Evolutionary conservation across 495 filamentous ascomycete species (phyloP).

Genomic region (Tirmania nivea): DNA sequence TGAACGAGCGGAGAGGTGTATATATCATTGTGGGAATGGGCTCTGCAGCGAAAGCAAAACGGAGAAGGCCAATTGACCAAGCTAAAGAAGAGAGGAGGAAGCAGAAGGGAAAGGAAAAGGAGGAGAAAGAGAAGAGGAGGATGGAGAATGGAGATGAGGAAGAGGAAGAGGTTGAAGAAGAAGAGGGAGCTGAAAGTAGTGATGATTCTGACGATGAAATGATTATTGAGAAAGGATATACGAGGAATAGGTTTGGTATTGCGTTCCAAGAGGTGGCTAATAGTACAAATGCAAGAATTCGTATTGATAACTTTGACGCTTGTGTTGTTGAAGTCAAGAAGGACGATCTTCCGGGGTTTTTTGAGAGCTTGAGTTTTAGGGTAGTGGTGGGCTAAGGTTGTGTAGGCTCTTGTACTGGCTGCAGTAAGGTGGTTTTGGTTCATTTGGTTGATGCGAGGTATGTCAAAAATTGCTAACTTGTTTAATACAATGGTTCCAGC

Average conservation of each 20-base stretch:
- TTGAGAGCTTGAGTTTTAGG: conserved; percentile 81
- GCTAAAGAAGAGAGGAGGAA: conserved; percentile 38
- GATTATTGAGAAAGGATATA: conserved; percentile 35
- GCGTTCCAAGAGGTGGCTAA: conserved; percentile 90
- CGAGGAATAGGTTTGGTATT: conserved; percentile 72
- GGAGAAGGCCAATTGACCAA: conserved; percentile 36
- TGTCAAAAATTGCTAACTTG: no score
- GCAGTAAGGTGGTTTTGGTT: no score
- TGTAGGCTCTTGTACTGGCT: neutral
- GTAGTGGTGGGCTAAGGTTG: conserved; percentile 54
- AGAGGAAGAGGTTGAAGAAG: conserved; percentile 37
- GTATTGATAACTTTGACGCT: conserved; percentile 93
- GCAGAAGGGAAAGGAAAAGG: conserved; percentile 33
- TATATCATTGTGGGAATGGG: conserved; percentile 81
- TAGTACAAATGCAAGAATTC: conserved; percentile 71
- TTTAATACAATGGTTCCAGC: no score
- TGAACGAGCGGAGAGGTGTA: conserved; percentile 71
- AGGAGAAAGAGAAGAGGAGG: conserved; percentile 36
- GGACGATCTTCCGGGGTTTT: conserved; percentile 77
- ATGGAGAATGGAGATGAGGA: conserved; percentile 40
- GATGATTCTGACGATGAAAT: conserved; percentile 40
- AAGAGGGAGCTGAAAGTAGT: conserved; percentile 34
- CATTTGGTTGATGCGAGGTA: no score
- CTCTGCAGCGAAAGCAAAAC: conserved; percentile 37
- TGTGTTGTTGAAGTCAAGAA: conserved; percentile 92